Percentiles rank a stretch among this genome's conserved stretches.
phyloP scores from a whole-genome alignment of 1,139 yeast species.

The Tardiomyces digboiensis region DNA sequence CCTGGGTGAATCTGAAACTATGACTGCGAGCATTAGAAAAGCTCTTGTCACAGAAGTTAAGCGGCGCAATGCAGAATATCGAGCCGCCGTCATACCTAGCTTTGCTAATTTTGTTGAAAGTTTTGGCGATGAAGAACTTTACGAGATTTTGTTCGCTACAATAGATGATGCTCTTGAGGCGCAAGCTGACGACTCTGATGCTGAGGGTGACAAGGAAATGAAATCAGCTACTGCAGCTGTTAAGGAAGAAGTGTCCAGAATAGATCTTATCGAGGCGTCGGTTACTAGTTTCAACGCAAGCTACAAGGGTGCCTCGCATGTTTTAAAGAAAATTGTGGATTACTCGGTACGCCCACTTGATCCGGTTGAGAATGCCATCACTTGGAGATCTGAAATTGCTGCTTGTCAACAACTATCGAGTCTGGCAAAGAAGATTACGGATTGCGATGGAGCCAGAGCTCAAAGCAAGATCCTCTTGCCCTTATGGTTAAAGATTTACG shows the following conservation, averaged over 20 bases:
- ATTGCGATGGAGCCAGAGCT: too few relatives aligned
- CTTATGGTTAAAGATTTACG: conserved; percentile 24
- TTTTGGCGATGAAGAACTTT: conserved; percentile 25
- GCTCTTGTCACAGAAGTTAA: conserved; percentile 52
- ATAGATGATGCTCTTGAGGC: conserved; percentile 12
- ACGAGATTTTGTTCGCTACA: conserved; percentile 21
- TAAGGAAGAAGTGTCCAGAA: conserved; percentile 4
- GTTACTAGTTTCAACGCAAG: conserved; percentile 2
- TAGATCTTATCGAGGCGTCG: neutral
- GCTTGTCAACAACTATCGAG: conserved; percentile 11
- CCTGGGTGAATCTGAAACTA: conserved; percentile 14
- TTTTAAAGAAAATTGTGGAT: conserved; percentile 13
- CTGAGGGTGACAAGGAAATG: conserved; percentile 17
- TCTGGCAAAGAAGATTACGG: conserved; percentile 8
- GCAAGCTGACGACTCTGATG: conserved; percentile 19
- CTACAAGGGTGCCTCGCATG: conserved; percentile 8
- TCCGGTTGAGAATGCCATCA: conserved; percentile 23
- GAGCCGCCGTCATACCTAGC: conserved; percentile 25
- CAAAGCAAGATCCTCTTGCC: conserved; percentile 8
- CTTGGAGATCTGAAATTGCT: conserved; percentile 30
- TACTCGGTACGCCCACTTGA: conserved; percentile 19
- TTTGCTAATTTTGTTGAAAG: conserved; percentile 18
- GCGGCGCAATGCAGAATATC: conserved; percentile 60
- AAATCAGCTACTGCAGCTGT: conserved; percentile 3
- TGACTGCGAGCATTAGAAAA: conserved; percentile 27